Percentiles rank a stretch among this genome's conserved stretches.
Conservation (phyloP, 1,139 yeast genomes). For the Protomyces inouyei region DNA sequence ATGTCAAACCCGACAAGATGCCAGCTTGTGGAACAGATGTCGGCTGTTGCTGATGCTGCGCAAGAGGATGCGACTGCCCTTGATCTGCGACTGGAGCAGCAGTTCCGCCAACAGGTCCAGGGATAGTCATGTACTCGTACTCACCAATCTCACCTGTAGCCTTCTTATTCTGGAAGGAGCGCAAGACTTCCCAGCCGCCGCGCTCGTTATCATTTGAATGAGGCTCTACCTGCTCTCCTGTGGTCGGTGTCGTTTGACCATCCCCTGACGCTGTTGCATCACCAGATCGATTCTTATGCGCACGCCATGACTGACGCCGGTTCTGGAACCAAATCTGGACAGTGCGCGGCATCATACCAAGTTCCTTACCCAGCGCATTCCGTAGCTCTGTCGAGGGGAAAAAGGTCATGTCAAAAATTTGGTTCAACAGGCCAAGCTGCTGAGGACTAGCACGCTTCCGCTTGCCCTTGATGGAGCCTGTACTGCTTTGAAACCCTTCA, state of each 20-base stretch:
- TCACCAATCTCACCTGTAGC: constrained; percentile 24
- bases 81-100: neutral
- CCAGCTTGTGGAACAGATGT: neutral
- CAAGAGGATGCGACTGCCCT: neutral
- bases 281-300: constrained; percentile 34
- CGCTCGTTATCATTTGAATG: constrained; percentile 21
- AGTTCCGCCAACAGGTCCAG: constrained; percentile 28
- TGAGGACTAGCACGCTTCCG: constrained; percentile 41
- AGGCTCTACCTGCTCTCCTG: neutral
- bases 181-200: constrained; percentile 27
- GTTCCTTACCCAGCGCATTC: constrained; percentile 39
- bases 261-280: neutral
- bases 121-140: constrained; percentile 11
- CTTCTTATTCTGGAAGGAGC: constrained; percentile 11
- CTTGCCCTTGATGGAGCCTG: constrained; percentile 37
- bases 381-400: constrained; percentile 42
- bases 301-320: constrained; percentile 41
- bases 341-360: constrained; percentile 43
- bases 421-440: constrained; percentile 39
- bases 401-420: constrained; percentile 40
- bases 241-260: neutral
- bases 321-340: constrained; percentile 45
- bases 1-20: neutral
- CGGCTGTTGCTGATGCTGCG: neutral
- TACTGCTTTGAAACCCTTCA: neutral